Base-by-base conservation (phyloP, 75 land plant species). In the Sequoiadendron giganteum region DNA sequence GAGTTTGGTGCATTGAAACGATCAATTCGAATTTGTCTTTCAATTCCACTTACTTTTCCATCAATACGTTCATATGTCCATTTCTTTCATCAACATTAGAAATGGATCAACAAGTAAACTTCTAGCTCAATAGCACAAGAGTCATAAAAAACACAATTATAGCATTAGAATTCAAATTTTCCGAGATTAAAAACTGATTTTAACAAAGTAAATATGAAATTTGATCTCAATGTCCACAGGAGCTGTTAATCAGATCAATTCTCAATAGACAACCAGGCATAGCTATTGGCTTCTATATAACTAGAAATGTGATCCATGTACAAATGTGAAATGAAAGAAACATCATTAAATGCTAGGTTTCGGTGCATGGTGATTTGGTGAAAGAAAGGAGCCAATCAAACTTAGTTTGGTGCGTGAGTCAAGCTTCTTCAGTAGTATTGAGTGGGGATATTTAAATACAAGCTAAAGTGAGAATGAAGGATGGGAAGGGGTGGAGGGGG, bases 41-140 rank as follows among this genome's bases (percentile, higher is more conserved):
- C 98, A 45, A 95, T 94, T 36, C 98, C 98, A 93, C 89, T 90
- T 52, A 98, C 92, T 84, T 92, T 96, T 9, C 99, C 99, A 91
- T 98, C 99, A 25, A 87, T 97, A 14, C 99, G 89, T 87, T 97
- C 99, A 90, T 97, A 96, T 49, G 88, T 94, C 99, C 99, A 97
- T 89, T 93, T 93, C 99, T 97, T 90, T 45, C 70, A 68, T 43
- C n/a, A 52, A 88, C 19, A 84, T 25, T 65, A 25, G n/a, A 28
- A 25, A 65, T 65, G 70, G n/a, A 65, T 65, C 28, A 65, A 25
- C 9, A 65, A 65, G 28, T 25, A 19, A 65, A 65, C 30, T 6
- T 25, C 70, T 19, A 58, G 65, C 28, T 58, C 25, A 58, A 58
- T 65, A 25, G 70, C 70, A 65, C 0, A 28, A 28, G 56, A 0